A percentile compares a stretch with the other conserved stretches of the same genome.
phyloP scores from a whole-genome alignment of 352 stramenopile species.

The Blastocystis hominis region DNA sequence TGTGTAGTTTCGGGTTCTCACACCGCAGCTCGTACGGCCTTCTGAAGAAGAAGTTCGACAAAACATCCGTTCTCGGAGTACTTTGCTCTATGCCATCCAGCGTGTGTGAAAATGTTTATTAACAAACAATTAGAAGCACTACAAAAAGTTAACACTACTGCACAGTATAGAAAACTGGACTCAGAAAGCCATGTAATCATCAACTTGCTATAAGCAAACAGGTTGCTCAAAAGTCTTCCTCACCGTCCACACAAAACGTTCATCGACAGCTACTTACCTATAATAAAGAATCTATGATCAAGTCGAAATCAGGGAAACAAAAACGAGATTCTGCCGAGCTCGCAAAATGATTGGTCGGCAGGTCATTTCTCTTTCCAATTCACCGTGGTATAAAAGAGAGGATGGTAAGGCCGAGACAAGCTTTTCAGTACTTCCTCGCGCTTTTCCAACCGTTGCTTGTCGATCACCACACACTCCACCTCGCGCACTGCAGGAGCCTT shows the following conservation, averaged over 20 bases:
- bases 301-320: neutral
- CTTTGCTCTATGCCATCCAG: neutral
- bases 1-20: neutral
- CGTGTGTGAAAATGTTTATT: neutral
- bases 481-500: neutral
- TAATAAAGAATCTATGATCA: neutral
- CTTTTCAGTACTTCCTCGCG: neutral
- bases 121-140: neutral
- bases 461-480: neutral
- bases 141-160: neutral
- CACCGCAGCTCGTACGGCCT: neutral
- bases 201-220: neutral
- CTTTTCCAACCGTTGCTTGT: neutral
- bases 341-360: neutral
- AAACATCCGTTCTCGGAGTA: neutral
- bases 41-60: neutral
- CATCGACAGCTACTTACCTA: neutral
- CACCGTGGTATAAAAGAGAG: constrained; percentile 15
- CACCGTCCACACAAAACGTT: neutral
- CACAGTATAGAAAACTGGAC: neutral
- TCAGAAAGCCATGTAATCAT: neutral
- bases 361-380: neutral
- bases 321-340: neutral
- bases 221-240: neutral
- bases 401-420: constrained; percentile 13